Percentiles rank a stretch among this genome's conserved stretches.
Conservation (phyloP, 129 eudicot species). For the Chrysanthemum makinoi region DNA sequence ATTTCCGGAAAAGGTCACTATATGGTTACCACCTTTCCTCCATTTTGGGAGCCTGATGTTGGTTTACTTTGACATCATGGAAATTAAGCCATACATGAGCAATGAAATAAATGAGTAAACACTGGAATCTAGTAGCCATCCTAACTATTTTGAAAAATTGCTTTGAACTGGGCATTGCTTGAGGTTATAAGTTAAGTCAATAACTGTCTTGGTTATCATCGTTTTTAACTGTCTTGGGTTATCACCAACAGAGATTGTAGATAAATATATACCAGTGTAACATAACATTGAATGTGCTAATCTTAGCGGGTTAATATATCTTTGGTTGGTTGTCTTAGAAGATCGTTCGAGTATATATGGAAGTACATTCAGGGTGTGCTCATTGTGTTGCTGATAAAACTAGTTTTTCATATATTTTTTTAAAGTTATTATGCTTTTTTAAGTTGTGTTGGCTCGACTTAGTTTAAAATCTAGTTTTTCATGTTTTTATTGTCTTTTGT, state of each 20-base stretch:
- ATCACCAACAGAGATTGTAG: not conserved
- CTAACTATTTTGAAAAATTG: not conserved
- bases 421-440: too few species aligned
- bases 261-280: not conserved
- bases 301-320: too few species aligned
- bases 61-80: not conserved
- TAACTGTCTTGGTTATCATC: too few species aligned
- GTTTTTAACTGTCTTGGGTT: not conserved
- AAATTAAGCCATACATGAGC: not conserved
- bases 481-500: too few species aligned
- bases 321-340: too few species aligned
- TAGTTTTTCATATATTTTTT: too few species aligned
- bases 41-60: slow-evolving; percentile 1
- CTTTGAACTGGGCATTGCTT: not conserved
- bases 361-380: too few species aligned
- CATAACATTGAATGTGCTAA: not conserved
- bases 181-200: not conserved
- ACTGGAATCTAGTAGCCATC: not conserved
- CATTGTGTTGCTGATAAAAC: too few species aligned
- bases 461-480: too few species aligned
- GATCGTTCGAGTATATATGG: too few species aligned
- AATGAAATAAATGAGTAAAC: not conserved
- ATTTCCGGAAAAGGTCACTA: not conserved
- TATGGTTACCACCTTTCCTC: not conserved
- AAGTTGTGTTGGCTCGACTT: too few species aligned